phyloP scores from a whole-genome alignment of 1,284 basidiomycete genomes.

The Apiotrichum mycotoxinovorans region DNA sequence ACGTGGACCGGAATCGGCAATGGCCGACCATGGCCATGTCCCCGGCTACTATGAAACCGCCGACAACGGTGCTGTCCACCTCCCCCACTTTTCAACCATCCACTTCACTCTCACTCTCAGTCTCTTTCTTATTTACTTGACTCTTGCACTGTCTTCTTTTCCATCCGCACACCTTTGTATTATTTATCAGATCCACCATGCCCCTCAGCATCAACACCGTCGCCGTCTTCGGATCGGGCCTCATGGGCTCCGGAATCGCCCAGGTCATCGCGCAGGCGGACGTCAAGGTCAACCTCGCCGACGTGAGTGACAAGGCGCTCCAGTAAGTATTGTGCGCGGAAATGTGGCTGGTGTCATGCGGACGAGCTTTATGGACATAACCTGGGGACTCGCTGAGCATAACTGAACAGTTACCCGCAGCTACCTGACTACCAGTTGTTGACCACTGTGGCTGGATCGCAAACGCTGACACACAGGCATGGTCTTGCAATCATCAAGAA shows the following conservation, averaged over 20 bases:
- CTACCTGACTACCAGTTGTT: too few relatives aligned
- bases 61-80: neutral
- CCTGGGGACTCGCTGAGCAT: too few relatives aligned
- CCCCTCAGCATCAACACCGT: constrained; percentile 38
- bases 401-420: too few relatives aligned
- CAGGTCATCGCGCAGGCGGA: constrained; percentile 54
- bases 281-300: constrained; percentile 49
- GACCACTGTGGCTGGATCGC: neutral
- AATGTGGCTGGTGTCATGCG: too few relatives aligned
- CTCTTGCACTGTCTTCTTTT: neutral
- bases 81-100: neutral
- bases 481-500: constrained; percentile 56
- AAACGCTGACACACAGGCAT: constrained; percentile 47
- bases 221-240: constrained; percentile 52
- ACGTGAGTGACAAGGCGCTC: constrained; percentile 49
- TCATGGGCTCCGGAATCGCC: constrained; percentile 56
- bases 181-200: too few relatives aligned
- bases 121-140: neutral
- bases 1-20: too few relatives aligned
- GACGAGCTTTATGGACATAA: too few relatives aligned
- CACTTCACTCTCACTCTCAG: neutral
- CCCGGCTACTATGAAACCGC: too few relatives aligned
- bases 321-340: constrained; percentile 26
- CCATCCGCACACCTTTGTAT: too few relatives aligned
- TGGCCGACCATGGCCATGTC: too few relatives aligned